Base-by-base conservation (phyloP, 805 yeast species). In the Kregervanrija pseudodelftensis region DNA sequence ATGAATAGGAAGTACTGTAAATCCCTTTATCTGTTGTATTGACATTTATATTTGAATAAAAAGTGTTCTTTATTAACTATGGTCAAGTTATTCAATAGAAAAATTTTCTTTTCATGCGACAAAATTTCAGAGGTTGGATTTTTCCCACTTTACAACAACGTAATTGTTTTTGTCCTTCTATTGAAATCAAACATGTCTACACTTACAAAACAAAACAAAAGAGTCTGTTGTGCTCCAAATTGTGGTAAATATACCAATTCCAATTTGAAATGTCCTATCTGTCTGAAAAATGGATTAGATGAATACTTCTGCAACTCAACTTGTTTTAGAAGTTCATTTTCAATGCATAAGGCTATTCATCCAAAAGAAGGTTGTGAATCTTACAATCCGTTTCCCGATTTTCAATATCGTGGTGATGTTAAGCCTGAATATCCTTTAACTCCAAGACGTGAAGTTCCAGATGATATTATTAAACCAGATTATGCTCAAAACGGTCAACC, bases 361-460 rank as follows among this genome's bases (percentile, higher is more conserved):
- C 71, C 71, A 30, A 77, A 76, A 49, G 80, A 75, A 40, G 80
- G 80, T 11, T 75, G 69, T 8, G 70, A 66, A n/a, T 52, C 77
- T 2, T 89, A 85, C 60, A 82, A 93, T 54, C 99, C 99, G 39
- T 93, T 86, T 67, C 95, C 96, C 28, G 74, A 75, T 22, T 85
- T 73, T 60, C 70, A 73, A 37, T 93, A 75, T 65, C 72, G 89
- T 1, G 98, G 99, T 14, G 64, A 71, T 1, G 59, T 90, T 43
- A 75, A 85, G 59, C 88, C 99, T 0, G 63, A 65, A 2, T 93
- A 93, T 55, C 99, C 99, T 0, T 69, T 93, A 47, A 67, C 86
- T 1, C 82, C 86, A 15, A 78, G 76, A 54, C 76, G 95, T 49
- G 61, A 64, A 13, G 75, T 93, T 37, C 95, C 96, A 12, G 82